Conservation (phyloP, 1,284 basidiomycete species). For the Naganishia liquefaciens region DNA sequence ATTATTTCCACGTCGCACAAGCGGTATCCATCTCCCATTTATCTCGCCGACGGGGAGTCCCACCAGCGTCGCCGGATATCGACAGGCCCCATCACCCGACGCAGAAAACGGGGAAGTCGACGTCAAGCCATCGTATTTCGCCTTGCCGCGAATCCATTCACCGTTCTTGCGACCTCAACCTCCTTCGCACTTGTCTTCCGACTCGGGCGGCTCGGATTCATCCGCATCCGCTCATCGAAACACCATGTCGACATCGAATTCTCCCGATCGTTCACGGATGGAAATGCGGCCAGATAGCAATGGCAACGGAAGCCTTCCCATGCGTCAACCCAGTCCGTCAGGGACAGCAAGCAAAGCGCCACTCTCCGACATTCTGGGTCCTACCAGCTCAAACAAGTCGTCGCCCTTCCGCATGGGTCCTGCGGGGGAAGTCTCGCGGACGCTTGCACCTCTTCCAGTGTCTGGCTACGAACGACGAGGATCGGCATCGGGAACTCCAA, state of each 20-base stretch:
- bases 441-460: conserved; percentile 16
- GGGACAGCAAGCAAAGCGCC: background rate
- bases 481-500: conserved; percentile 1
- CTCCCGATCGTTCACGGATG: conserved; percentile 12
- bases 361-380: conserved; percentile 2
- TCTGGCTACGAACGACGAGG: conserved; percentile 19
- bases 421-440: conserved; percentile 15
- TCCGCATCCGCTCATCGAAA: background rate
- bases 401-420: conserved; percentile 24
- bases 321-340: conserved; percentile 16
- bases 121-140: background rate
- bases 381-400: background rate
- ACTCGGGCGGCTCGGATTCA: conserved; percentile 11
- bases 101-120: background rate
- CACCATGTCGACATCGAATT: conserved; percentile 19
- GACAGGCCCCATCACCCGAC: background rate
- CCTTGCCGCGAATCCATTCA: conserved; percentile 15
- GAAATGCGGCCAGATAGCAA: background rate
- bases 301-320: background rate
- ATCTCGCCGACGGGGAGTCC: conserved; percentile 10
- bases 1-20: background rate
- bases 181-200: conserved; percentile 8
- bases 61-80: background rate
- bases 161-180: conserved; percentile 25
- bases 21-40: conserved; percentile 1